These are phyloP conservation scores for Claviceps monticola DNA, from an alignment of 2,329 filamentous ascomycete species.

Conservation along the genomic window DNA sequence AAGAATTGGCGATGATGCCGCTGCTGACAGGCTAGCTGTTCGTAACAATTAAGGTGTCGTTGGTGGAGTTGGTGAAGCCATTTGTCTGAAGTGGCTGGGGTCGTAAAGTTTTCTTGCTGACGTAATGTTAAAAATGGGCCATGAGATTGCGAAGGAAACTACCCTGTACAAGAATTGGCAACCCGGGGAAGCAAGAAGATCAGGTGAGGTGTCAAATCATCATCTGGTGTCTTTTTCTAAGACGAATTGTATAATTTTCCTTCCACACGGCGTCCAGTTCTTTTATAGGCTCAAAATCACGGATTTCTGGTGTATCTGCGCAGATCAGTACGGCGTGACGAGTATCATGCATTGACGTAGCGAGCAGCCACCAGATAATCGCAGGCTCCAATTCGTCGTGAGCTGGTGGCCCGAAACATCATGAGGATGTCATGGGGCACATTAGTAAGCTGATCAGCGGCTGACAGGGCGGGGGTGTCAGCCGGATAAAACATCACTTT, in stretches of 20 bases:
- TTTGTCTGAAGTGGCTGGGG: neutral
- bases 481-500: too few relatives aligned
- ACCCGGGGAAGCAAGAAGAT: neutral
- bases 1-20: conserved; percentile 3
- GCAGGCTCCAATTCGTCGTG: neutral
- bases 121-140: conserved; percentile 4
- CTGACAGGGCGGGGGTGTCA: too few relatives aligned
- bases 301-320: neutral
- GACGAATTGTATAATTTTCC: neutral
- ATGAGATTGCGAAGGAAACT: neutral
- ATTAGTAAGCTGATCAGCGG: too few relatives aligned
- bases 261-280: neutral
- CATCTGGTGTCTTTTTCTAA: neutral
- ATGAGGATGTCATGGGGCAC: too few relatives aligned
- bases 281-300: neutral
- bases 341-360: neutral
- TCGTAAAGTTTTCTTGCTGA: conserved; percentile 12
- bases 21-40: conserved; percentile 3
- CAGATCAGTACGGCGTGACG: neutral
- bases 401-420: too few relatives aligned
- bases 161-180: neutral
- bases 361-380: neutral
- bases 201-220: neutral
- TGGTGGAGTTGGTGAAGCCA: conserved; percentile 4
- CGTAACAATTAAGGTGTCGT: conserved; percentile 1